Evolutionary conservation across 192 early-diverging fungal genomes (phyloP), one percentile per base, ranked within the genome.

Genomic region (Obelidium mucronatum): DNA sequence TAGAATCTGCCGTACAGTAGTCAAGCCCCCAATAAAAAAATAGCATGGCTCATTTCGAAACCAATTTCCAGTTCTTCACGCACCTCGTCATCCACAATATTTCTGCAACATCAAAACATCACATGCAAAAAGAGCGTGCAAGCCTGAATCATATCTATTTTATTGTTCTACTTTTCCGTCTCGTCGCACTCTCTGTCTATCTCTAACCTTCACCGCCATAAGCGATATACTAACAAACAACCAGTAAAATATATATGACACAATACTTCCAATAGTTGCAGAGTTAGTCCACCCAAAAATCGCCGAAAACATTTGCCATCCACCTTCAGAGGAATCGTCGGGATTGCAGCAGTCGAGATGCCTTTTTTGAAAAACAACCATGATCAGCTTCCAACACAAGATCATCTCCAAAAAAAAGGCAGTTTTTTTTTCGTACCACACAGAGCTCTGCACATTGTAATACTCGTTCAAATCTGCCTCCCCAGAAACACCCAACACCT

Each of bases 231-330:
- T n/a, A n/a, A n/a, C n/a, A n/a, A n/a, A n/a, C 0, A 88, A 70
- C 95, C 96, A 97, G 82, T 94, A 97, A 4, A 91, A 64, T 73
- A 88, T 90, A 84, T 97, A 97, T 2, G 86, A 88, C 54, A 89
- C 78, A 44, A 95, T 86, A 40, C 90, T 89, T 56, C 90, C 94
- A 59, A 88, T 74, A 0, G 93, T 94, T 4, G 92, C 94, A 31
- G 85, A 81, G 71, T 91, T 91, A 68, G 81, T 88, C 93, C 94
- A 96, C 4, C 95, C 94, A 40, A 93, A 73, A 13, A 96, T 77
- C 1, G 92, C 86, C 67, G 91, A 89, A 74, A 94, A 91, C 64
- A 97, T 87, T 35, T 82, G 77, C 89, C 89, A 95, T 30, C 88
- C 89, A 52, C 79, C 78, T 37, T 60, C 65, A 31, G 73, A 77